A percentile compares a stretch with the other conserved stretches of the same genome.
These are phyloP conservation scores for Psidium friedrichsthalianum DNA, from an alignment of 345 rosid species.

Conservation along the genomic window DNA sequence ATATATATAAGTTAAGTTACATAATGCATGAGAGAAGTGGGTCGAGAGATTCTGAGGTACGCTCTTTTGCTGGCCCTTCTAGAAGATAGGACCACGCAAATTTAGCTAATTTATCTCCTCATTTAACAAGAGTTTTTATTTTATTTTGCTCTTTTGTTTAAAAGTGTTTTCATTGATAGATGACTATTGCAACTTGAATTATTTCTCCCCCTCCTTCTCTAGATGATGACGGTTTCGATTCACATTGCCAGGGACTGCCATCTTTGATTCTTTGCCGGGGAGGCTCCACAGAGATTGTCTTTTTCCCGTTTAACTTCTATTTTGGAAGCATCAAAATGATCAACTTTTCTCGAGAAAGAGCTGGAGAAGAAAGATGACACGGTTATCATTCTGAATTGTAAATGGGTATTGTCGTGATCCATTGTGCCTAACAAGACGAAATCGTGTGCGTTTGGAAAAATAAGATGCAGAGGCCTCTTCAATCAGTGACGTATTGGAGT, in stretches of 20 bases:
- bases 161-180: neutral
- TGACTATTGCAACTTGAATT: neutral
- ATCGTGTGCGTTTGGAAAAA: neutral
- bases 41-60: neutral
- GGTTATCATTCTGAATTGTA: neutral
- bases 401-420: neutral
- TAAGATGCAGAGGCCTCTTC: neutral
- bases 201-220: neutral
- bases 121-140: neutral
- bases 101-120: neutral
- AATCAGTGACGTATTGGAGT: neutral
- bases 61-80: neutral
- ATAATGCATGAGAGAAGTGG: neutral
- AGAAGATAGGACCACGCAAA: neutral
- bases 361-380: neutral
- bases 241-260: neutral
- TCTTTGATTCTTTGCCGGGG: neutral
- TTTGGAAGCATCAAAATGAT: neutral
- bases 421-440: neutral
- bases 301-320: neutral
- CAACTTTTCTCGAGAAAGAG: neutral
- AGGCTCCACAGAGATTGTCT: neutral
- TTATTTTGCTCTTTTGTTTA: too few species aligned
- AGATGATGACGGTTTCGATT: neutral
- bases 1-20: neutral